These are phyloP conservation scores for Mrakia gelida DNA, from an alignment of 768 basidiomycete species.

Conservation along the genomic window DNA sequence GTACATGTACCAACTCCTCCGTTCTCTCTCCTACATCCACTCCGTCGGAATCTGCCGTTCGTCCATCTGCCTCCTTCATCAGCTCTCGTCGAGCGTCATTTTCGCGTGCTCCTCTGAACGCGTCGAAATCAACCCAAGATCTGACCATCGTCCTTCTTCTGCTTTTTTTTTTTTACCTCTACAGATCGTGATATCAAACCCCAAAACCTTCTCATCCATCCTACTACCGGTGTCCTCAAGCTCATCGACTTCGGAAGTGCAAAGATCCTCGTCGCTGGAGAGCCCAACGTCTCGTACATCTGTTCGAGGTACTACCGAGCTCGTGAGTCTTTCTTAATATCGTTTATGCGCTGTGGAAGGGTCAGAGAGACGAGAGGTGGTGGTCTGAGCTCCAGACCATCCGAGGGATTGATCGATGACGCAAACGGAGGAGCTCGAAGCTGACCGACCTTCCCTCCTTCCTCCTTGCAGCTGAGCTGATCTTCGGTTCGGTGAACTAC, in stretches of 20 bases:
- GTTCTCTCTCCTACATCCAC: constrained; percentile 98
- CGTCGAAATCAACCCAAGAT: background rate
- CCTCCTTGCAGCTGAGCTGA: constrained; percentile 72
- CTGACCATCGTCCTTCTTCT: background rate
- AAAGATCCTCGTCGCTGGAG: constrained; percentile 94
- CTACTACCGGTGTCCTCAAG: constrained; percentile 92
- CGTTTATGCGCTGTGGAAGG: background rate
- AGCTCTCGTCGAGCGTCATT: background rate
- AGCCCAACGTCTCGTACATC: constrained; percentile 99
- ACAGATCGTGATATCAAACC: constrained; percentile 95
- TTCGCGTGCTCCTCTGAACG: background rate
- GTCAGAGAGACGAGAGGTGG: background rate
- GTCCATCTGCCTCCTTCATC: background rate
- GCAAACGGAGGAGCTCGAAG: background rate
- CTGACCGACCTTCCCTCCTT: background rate
- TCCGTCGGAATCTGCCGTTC: constrained; percentile 90
- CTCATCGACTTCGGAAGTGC: constrained; percentile 99
- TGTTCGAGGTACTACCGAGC: constrained; percentile 99
- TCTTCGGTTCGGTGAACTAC: constrained; percentile 99
- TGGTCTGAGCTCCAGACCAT: too few relatives aligned
- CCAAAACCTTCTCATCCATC: constrained; percentile 95
- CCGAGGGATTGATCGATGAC: background rate
- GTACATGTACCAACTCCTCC: constrained; percentile 65
- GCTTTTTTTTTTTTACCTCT: background rate
- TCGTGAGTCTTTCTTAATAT: background rate